phyloP scores from a whole-genome alignment of 306 rosid species.

The Gastrolobium villosum region DNA sequence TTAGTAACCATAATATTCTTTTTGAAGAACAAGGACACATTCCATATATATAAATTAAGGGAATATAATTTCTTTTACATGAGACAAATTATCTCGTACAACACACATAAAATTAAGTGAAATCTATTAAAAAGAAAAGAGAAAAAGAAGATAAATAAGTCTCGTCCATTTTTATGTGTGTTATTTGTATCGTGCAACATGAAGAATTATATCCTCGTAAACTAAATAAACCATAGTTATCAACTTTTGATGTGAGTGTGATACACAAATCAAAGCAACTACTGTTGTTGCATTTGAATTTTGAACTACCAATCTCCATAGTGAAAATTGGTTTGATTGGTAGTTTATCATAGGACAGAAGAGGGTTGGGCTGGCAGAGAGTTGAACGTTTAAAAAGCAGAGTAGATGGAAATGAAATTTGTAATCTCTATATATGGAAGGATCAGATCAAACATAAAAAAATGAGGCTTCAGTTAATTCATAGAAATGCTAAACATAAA shows the following conservation, averaged over 20 bases:
- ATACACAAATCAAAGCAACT: slow-evolving; percentile 6
- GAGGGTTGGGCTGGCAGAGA: slow-evolving; percentile 31
- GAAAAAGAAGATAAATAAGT: too few relatives aligned
- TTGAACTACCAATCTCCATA: slow-evolving; percentile 22
- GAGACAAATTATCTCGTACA: too few relatives aligned
- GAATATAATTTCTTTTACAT: too few relatives aligned
- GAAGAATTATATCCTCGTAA: not conserved
- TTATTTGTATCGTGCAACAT: too few relatives aligned
- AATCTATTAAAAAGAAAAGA: too few relatives aligned
- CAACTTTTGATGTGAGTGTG: slow-evolving; percentile 1
- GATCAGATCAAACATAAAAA: not conserved
- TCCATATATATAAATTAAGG: not conserved
- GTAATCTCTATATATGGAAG: slow-evolving; percentile 1
- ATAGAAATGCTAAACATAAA: not conserved
- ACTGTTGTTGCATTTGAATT: slow-evolving; percentile 33
- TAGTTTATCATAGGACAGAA: not conserved
- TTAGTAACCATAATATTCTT: slow-evolving; percentile 43
- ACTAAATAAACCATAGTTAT: slow-evolving; percentile 20
- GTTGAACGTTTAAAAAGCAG: not conserved
- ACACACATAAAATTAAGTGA: too few relatives aligned
- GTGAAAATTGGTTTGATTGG: slow-evolving; percentile 3
- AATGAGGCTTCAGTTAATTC: not conserved
- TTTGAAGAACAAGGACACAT: not conserved
- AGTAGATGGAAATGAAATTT: not conserved
- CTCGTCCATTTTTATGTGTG: too few relatives aligned